Evolutionary conservation across 2,329 filamentous ascomycete genomes (phyloP), one percentile per base, ranked within the genome.

Genomic region (Aspergillus transmontanensis): DNA sequence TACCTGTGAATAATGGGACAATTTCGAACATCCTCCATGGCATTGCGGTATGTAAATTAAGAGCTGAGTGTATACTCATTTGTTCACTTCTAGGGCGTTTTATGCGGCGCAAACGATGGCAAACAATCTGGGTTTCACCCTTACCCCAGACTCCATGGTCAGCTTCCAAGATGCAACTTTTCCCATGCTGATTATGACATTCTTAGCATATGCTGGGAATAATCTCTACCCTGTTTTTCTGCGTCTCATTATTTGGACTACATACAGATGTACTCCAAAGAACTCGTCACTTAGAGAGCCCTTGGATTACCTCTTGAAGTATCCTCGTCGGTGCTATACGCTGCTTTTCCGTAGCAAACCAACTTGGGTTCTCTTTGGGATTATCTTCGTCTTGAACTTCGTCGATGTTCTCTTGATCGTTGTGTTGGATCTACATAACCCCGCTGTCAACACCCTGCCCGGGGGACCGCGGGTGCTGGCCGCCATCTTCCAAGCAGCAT

Each of bases 261-360:
- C 84, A 68, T 84, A 78, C 54, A 86, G 83, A 66, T 58, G 82
- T 3, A 71, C 79, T 0, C 82, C 84, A 0, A 71, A 77, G 5
- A 60, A 75, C 2, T 74, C 72, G 9, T 64, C 55, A 71, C 2
- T 80, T 77, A 3, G 72, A 74, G 54, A 70, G 70, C 34, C 84
- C 0, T 75, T 89, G 0, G 75, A 78, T 1, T 90, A 89, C 66
- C 77, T 90, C 0, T 81, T 90, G 12, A 83, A 89, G 58, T 86
- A 90, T 71, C 88, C 87, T 0, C 81, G 87, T 53, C 79, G 87
- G 7, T 89, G 86, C 67, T 89, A 87, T 69, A 89, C 86, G 4
- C 81, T 87, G 3, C 81, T 90, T 4, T 90, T 90, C 68, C 87
- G 86, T 0, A 80, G 82, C 36, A 75, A 77, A n/a, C 82, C 86